phyloP scores from a whole-genome alignment of 306 rosid species.

The Trifolium fragiferum region DNA sequence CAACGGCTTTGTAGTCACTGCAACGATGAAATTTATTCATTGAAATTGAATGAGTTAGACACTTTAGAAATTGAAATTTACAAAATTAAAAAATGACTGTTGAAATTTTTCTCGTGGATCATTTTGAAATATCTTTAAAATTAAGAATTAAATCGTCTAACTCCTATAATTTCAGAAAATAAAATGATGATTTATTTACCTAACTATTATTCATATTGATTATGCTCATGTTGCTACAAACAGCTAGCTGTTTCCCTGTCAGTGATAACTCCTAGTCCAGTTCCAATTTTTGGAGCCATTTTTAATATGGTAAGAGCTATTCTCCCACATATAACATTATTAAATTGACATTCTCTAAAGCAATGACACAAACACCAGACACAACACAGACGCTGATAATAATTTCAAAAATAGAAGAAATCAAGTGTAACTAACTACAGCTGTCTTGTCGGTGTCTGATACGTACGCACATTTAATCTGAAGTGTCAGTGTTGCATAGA shows the following conservation, averaged over 20 bases:
- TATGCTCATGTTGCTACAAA: conserved; percentile 2
- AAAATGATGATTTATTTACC: neutral
- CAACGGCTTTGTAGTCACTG: neutral
- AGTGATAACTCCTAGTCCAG: conserved; percentile 27
- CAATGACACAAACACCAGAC: no score
- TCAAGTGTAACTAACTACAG: neutral
- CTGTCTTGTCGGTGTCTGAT: neutral
- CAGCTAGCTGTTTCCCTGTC: conserved; percentile 41
- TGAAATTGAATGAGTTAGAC: neutral
- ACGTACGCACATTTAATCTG: neutral
- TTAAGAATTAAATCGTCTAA: neutral
- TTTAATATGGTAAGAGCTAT: conserved; percentile 37
- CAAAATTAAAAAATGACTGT: neutral
- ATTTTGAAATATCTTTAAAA: neutral
- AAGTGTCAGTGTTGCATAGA: neutral
- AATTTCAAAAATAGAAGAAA: neutral
- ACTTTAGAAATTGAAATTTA: neutral
- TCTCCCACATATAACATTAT: neutral
- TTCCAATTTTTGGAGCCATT: conserved; percentile 29
- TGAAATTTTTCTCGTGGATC: neutral
- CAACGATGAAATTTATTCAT: neutral
- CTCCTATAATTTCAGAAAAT: neutral
- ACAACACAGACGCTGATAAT: neutral
- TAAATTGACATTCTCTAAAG: neutral
- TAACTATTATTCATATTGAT: neutral